Evolutionary conservation across 306 rosid genomes (phyloP), one percentile per base, ranked within the genome.

Genomic region (Lithocarpus polystachyus): DNA sequence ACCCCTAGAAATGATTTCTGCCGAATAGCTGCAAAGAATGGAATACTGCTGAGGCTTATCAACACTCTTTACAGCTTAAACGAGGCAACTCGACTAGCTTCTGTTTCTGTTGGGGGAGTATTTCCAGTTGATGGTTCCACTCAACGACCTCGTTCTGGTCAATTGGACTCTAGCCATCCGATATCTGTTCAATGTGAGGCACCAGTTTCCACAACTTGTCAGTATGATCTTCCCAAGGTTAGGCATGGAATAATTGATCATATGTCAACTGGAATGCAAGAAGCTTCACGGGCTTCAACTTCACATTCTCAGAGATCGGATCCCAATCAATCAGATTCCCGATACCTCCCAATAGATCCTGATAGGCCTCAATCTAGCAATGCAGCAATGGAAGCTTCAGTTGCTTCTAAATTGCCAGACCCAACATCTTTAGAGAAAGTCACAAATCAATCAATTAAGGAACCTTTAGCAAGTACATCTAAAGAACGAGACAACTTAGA

Each of bases 41-140:
- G 99, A 83, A 93, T 96, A 83, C 94, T 96, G 62, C 82, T 86
- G 83, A 91, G 99, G 89, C 99, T 96, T 55, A 96, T 96, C 80
- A 96, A 96, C 88, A 93, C 99, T 19, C 98, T 96, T 43, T 82
- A 96, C 88, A 96, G 97, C 87, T 90, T 96, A 87, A 96, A 96
- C 64, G 99, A 96, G 93, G 97, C 99, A 77, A 89, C 99, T 20
- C 91, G 96, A 57, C 79, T 95, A 77, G 97, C 96, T 80, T 91
- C 99, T 74, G 88, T 87, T 71, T 83, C 98, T 61, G 90, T 74
- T 79, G 98, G 97, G 79, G 92, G 92, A 79, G 98, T 92, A 72
- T 75, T 89, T 87, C 83, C 86, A 12, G 82, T 80, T 72, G 99
- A 95, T 79, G 96, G 96, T 74, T 85, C 88, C 19, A 75, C 88